Base-by-base conservation (phyloP, 306 rosid genomes). In the Vigna reflexopilosa region DNA sequence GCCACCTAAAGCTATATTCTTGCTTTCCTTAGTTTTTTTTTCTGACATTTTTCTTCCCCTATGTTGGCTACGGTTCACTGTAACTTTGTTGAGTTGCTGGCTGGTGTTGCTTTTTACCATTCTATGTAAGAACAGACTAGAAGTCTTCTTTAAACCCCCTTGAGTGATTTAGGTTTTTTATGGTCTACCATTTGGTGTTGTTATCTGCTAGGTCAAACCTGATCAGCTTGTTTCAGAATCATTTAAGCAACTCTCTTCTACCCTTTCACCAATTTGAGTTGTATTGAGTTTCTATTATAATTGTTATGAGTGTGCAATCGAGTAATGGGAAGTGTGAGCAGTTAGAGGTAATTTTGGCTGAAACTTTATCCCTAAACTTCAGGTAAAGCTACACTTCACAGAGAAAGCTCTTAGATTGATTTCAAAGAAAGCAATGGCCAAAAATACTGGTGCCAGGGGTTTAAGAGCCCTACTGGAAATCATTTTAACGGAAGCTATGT, bases 391-490 rank as follows among this genome's bases (percentile, higher is more conserved):
- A 65, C 96, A 93, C 83, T 93, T 85, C 73, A 82, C 85, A 5
- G 91, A 86, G 75, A 88, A 85, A 51, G 98, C 98, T 64, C 73
- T 89, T 22, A 93, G 98, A 86, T 77, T 80, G 67, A 88, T 90
- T 65, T 91, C 98, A 56, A 87, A 88, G 66, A 93, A 88, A 81
- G 96, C 98, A 50, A 89, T 90, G 93, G 87, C 83, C 62, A 93
- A 89, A 83, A 89, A 93, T 77, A 93, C 98, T 12, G 96, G 98
- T 50, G 98, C 98, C 55, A 89, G 98, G 88, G 98, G 98, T 71
- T 80, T 93, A 77, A 90, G 98, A 87, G 87, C 98, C 20, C 54
- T 93, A 48, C 82, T 90, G 67, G 97, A 93, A 89, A 83, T 74
- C 82, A 83, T 86, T 83, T 88, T 93, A 76, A 90, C 91, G n/a